Percentiles rank a stretch among this genome's conserved stretches.
Evolutionary conservation across 2,329 filamentous ascomycete genomes (phyloP).

Genomic region (Purpureocillium takamizusanense): DNA sequence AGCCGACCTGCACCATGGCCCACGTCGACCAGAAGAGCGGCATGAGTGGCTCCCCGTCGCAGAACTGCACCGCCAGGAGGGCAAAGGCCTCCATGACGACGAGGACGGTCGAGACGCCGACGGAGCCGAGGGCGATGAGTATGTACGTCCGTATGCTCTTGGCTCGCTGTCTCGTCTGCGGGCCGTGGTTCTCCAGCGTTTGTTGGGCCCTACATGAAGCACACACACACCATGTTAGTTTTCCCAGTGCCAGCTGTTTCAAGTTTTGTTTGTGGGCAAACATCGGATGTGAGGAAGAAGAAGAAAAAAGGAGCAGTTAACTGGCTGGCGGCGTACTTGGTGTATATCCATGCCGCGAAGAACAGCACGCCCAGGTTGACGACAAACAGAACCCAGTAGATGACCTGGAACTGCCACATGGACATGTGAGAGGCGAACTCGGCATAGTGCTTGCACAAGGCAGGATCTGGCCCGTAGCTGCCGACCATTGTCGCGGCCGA

Average conservation of each 20-base stretch:
- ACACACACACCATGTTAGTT: too few species aligned
- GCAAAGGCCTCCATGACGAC: conserved; percentile 46
- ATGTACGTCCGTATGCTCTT: conserved; percentile 28
- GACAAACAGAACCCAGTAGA: conserved; percentile 38
- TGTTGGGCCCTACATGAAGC: too few species aligned
- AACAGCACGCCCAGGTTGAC: conserved; percentile 35
- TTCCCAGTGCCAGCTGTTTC: too few species aligned
- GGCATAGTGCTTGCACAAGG: conserved; percentile 30
- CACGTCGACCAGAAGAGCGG: conserved; percentile 52
- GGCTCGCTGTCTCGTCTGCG: conserved; percentile 21
- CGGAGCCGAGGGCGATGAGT: conserved; percentile 32
- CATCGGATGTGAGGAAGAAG: too few species aligned
- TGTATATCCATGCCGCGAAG: conserved; percentile 31
- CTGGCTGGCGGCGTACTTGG: conserved; percentile 20
- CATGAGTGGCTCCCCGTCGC: conserved; percentile 51
- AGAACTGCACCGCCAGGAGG: conserved; percentile 47
- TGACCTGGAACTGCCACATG: conserved; percentile 31
- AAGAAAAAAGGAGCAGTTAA: too few species aligned
- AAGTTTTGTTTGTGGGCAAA: too few species aligned
- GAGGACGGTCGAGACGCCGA: conserved; percentile 31
- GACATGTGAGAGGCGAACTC: conserved; percentile 33
- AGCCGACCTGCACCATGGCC: conserved; percentile 50
- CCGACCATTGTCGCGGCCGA: neutral
- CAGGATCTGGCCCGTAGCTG: conserved; percentile 12
- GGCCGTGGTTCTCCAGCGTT: conserved; percentile 24